A percentile compares a stretch with the other conserved stretches of the same genome.
Evolutionary conservation across 257 asterid genomes (phyloP).

Genomic region (Nicotiana attenuata): DNA sequence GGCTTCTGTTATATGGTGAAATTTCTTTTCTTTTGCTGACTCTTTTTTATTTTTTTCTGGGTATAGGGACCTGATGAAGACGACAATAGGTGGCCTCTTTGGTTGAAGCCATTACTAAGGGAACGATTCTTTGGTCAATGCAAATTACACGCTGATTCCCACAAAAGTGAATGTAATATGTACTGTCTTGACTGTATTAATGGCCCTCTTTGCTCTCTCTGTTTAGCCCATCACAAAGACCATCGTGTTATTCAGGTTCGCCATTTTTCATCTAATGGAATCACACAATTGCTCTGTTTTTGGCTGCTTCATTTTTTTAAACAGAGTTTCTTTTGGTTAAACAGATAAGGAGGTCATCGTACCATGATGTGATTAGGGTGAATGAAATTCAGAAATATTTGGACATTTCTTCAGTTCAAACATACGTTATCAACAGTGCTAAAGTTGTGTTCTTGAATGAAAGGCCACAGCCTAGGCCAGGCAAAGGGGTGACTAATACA

Average conservation of each 20-base stretch:
- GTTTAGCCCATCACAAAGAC: slow-evolving; percentile 17
- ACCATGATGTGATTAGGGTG: slow-evolving; percentile 20
- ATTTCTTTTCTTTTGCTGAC: not conserved
- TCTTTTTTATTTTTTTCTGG: not conserved
- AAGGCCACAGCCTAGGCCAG: slow-evolving; percentile 17
- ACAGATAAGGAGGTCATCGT: slow-evolving; percentile 20
- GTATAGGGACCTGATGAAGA: slow-evolving; percentile 19
- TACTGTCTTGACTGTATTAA: slow-evolving; percentile 22
- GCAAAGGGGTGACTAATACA: slow-evolving; percentile 7
- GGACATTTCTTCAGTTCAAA: slow-evolving; percentile 1
- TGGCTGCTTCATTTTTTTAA: not conserved
- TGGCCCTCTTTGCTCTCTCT: slow-evolving; percentile 21
- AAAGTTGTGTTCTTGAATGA: slow-evolving; percentile 17
- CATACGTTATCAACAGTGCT: slow-evolving; percentile 16
- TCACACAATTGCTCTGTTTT: not conserved
- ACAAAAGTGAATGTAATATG: slow-evolving; percentile 26
- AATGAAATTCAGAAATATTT: slow-evolving; percentile 14
- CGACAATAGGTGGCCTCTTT: slow-evolving; percentile 16
- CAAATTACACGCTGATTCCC: slow-evolving; percentile 17
- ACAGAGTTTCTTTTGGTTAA: not conserved
- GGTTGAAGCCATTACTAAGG: slow-evolving; percentile 13
- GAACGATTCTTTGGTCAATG: slow-evolving; percentile 22
- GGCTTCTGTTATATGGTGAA: not conserved
- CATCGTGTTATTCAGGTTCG: slow-evolving; percentile 22
- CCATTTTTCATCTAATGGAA: not conserved